Conservation (phyloP, 73 alveolate species). For the Symbiodinium pilosum region DNA sequence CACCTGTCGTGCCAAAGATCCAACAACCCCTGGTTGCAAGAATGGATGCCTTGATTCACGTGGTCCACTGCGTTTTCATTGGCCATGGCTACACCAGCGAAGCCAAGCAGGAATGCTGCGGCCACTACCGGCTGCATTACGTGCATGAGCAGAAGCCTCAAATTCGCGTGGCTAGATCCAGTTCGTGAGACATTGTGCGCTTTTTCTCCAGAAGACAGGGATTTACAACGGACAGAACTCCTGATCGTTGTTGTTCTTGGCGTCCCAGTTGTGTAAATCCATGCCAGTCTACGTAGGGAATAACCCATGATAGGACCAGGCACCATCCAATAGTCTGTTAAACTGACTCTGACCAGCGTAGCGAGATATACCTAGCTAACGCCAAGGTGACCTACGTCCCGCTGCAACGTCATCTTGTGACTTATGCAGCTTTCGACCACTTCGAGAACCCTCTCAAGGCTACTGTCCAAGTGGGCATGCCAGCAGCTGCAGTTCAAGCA, state of each 20-base stretch:
- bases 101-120: slow-evolving; percentile 28
- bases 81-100: slow-evolving; percentile 61
- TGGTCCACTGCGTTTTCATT: slow-evolving; percentile 68
- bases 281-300: too few species aligned
- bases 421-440: slow-evolving; percentile 25
- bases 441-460: slow-evolving; percentile 37
- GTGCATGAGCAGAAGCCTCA: slow-evolving; percentile 49
- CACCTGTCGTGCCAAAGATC: background rate
- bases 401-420: slow-evolving; percentile 54
- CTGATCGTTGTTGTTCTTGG: too few species aligned
- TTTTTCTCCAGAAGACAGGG: too few species aligned
- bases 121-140: slow-evolving; percentile 45
- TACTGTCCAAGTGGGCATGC: slow-evolving; percentile 81
- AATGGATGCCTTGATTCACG: slow-evolving; percentile 55
- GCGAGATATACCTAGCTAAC: background rate
- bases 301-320: too few species aligned
- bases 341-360: background rate
- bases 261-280: too few species aligned
- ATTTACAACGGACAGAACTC: too few species aligned
- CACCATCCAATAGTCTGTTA: too few species aligned
- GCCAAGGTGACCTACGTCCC: slow-evolving; percentile 52
- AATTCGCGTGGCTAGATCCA: too few species aligned
- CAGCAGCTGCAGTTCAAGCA: slow-evolving; percentile 79
- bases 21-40: slow-evolving; percentile 6
- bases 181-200: too few species aligned